Evolutionary conservation across 1,139 yeast genomes (phyloP).

Genomic region (Kodamaea anthophila): DNA sequence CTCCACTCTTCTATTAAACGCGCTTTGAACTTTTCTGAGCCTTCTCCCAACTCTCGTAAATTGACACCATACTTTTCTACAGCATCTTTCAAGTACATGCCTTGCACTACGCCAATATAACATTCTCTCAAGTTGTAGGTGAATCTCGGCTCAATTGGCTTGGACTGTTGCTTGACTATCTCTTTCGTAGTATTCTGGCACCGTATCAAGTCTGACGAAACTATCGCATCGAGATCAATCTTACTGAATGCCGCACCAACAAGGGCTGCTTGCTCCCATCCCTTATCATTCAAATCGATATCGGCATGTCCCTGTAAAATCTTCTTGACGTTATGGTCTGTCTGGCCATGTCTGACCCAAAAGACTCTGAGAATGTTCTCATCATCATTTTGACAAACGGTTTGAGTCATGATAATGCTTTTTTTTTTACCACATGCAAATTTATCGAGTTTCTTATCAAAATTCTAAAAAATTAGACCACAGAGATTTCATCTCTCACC

Average conservation of each 20-base stretch:
- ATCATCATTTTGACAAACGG: conserved; percentile 29
- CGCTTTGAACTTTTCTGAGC: conserved; percentile 33
- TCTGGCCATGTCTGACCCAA: conserved; percentile 75
- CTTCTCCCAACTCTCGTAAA: conserved; percentile 41
- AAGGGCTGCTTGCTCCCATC: conserved; percentile 48
- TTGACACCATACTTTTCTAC: conserved; percentile 33
- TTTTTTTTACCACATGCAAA: too few species aligned
- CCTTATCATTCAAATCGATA: conserved; percentile 53
- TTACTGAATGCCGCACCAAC: conserved; percentile 38
- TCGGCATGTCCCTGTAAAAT: conserved; percentile 73
- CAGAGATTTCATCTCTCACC: conserved; percentile 1
- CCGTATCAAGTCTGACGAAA: conserved; percentile 56
- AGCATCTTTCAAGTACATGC: conserved; percentile 67
- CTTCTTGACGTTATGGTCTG: conserved; percentile 59
- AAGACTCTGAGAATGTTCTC: conserved; percentile 44
- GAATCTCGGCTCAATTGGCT: conserved; percentile 10
- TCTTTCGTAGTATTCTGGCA: conserved; percentile 50
- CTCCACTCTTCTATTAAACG: conserved; percentile 51
- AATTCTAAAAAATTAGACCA: neutral
- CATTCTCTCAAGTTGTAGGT: conserved; percentile 61
- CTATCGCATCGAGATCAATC: conserved; percentile 44
- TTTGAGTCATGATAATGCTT: conserved; percentile 27
- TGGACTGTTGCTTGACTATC: conserved; percentile 27
- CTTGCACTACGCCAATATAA: conserved; percentile 73
- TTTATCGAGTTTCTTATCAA: too few species aligned